phyloP scores from a whole-genome alignment of 192 early-diverging fungal species.

The Backusella psychrophila region DNA sequence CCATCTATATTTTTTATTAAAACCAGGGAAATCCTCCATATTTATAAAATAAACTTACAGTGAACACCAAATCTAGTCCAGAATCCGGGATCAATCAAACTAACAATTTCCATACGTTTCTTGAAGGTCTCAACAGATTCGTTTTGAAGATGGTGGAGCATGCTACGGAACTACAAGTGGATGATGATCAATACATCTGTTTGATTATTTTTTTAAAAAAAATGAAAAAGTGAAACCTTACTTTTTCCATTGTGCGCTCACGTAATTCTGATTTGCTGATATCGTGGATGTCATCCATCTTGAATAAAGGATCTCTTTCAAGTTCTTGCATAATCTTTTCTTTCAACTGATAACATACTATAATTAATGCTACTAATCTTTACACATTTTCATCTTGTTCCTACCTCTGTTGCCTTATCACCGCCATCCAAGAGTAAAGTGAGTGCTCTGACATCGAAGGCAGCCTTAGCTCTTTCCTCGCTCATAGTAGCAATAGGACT shows the following conservation, averaged over 20 bases:
- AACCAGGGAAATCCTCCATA: background rate
- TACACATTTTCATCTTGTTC: background rate
- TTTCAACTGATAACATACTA: conserved; percentile 42
- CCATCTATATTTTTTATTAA: conserved; percentile 40
- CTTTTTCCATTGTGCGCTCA: conserved; percentile 84
- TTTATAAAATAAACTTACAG: conserved; percentile 37
- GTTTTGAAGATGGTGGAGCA: conserved; percentile 70
- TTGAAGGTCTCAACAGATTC: conserved; percentile 71
- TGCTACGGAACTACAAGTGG: conserved; percentile 50
- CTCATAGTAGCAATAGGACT: conserved; percentile 46
- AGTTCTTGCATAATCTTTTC: conserved; percentile 84
- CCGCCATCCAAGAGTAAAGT: conserved; percentile 86
- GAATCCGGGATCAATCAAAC: conserved; percentile 81
- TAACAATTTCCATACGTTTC: conserved; percentile 77
- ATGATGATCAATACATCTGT: background rate
- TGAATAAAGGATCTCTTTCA: conserved; percentile 81
- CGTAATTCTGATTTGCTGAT: conserved; percentile 72
- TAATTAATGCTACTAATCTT: background rate
- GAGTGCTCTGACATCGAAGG: conserved; percentile 75
- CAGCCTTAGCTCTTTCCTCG: conserved; percentile 72
- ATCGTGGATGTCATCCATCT: conserved; percentile 78
- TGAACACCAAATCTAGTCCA: conserved; percentile 94
- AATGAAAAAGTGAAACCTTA: conserved; percentile 22
- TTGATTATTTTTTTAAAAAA: background rate
- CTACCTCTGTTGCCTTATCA: conserved; percentile 48